Percentiles rank a stretch among this genome's conserved stretches.
Conservation (phyloP, 768 basidiomycete species). For the Agaricus sinodeliciosus region DNA sequence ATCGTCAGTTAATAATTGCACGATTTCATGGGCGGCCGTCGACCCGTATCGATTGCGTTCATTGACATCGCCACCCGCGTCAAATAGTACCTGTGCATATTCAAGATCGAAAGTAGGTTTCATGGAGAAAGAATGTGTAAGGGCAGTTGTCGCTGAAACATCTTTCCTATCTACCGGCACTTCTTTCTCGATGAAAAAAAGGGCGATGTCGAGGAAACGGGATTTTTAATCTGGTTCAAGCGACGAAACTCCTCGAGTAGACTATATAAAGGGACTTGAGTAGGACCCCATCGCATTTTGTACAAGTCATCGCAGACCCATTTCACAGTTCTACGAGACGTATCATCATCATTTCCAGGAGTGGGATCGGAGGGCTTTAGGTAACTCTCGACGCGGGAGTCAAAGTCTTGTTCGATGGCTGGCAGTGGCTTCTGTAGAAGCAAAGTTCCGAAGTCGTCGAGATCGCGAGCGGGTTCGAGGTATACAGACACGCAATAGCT, state of each 20-base stretch:
- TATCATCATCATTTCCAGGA: conserved; percentile 11
- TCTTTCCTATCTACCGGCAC: conserved; percentile 32
- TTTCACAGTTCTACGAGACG: conserved; percentile 13
- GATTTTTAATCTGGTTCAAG: conserved; percentile 17
- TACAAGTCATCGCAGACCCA: conserved; percentile 20
- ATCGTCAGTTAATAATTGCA: conserved; percentile 18
- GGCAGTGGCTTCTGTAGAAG: conserved; percentile 21
- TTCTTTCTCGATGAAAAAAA: conserved; percentile 24
- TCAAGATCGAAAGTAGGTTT: conserved; percentile 34
- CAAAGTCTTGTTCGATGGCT: conserved; percentile 20
- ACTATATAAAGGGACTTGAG: conserved; percentile 30
- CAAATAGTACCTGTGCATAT: conserved; percentile 33
- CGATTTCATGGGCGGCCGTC: conserved; percentile 32
- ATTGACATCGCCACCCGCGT: conserved; percentile 36
- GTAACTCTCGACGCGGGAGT: conserved; percentile 13
- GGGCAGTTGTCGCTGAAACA: conserved; percentile 32
- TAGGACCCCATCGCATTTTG: conserved; percentile 32
- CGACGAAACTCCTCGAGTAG: conserved; percentile 25
- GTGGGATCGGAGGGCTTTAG: conserved; percentile 1
- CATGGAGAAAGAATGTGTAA: conserved; percentile 34
- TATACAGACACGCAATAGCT: conserved; percentile 25
- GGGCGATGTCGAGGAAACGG: conserved; percentile 23
- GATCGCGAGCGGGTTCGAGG: conserved; percentile 29
- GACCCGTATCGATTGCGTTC: conserved; percentile 32
- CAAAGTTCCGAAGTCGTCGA: conserved; percentile 25